These are phyloP conservation scores for Oropetium thomaeum DNA, from an alignment of 176 grass and related monocot genomes.

Conservation along the genomic window DNA sequence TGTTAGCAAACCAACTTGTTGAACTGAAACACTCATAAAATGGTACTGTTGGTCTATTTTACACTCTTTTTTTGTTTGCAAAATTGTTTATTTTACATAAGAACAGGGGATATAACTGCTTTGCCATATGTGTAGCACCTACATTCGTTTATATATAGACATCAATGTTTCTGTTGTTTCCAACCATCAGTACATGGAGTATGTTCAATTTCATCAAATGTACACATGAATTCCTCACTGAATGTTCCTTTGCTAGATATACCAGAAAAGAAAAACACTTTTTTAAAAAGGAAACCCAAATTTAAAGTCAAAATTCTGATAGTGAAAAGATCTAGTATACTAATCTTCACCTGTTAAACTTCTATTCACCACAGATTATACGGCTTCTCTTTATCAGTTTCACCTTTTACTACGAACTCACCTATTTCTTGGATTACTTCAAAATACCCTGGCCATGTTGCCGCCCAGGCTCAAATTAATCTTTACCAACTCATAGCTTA, in stretches of 20 bases:
- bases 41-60: neutral
- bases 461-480: too few species aligned
- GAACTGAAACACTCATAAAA: neutral
- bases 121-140: too few species aligned
- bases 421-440: neutral
- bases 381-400: neutral
- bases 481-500: neutral
- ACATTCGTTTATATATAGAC: neutral
- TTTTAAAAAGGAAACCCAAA: neutral
- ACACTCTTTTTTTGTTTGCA: too few species aligned
- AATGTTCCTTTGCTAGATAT: neutral
- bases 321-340: neutral
- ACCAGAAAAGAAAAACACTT: neutral
- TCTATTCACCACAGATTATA: neutral
- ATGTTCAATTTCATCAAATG: neutral
- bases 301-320: neutral
- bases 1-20: neutral
- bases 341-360: neutral
- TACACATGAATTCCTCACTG: neutral
- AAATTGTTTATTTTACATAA: neutral
- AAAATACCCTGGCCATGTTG: neutral
- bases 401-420: neutral
- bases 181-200: neutral
- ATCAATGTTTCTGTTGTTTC: neutral
- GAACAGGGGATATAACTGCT: neutral